These are phyloP conservation scores for Colletotrichum orchidophilum DNA, from an alignment of 2,329 filamentous ascomycete genomes.

Conservation along the genomic window DNA sequence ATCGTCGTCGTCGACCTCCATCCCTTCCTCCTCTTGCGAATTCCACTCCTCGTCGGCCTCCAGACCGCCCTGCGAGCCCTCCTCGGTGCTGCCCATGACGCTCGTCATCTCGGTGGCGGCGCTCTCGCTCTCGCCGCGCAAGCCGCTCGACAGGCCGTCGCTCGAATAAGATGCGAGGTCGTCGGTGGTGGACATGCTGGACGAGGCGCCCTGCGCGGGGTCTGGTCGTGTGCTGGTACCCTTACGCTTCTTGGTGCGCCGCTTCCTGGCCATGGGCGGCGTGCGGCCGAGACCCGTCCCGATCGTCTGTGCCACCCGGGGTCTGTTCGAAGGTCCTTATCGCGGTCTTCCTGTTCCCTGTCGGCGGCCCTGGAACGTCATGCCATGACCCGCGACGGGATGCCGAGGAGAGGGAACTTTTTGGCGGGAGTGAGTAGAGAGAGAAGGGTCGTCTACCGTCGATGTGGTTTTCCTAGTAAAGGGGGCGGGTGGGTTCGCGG, in stretches of 20 bases:
- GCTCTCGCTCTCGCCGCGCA: constrained; percentile 43
- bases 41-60: constrained; percentile 37
- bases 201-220: constrained; percentile 28
- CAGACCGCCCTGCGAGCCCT: constrained; percentile 38
- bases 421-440: neutral
- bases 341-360: constrained; percentile 13
- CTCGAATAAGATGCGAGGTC: constrained; percentile 44
- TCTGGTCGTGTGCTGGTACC: constrained; percentile 36
- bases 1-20: constrained; percentile 47
- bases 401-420: neutral
- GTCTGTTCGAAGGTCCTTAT: constrained; percentile 15
- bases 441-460: neutral
- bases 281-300: constrained; percentile 29
- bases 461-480: neutral
- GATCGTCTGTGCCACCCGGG: constrained; percentile 27
- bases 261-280: constrained; percentile 47
- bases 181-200: constrained; percentile 45
- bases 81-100: constrained; percentile 43
- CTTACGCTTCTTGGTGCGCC: constrained; percentile 42
- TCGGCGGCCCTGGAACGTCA: constrained; percentile 21
- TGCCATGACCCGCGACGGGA: constrained; percentile 14
- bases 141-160: constrained; percentile 44
- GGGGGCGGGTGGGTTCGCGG: constrained; percentile 16
- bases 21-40: constrained; percentile 32
- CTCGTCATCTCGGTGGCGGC: constrained; percentile 49